Evolutionary conservation across 495 filamentous ascomycete genomes (phyloP).

Genomic region (Penicillium nucicola): DNA sequence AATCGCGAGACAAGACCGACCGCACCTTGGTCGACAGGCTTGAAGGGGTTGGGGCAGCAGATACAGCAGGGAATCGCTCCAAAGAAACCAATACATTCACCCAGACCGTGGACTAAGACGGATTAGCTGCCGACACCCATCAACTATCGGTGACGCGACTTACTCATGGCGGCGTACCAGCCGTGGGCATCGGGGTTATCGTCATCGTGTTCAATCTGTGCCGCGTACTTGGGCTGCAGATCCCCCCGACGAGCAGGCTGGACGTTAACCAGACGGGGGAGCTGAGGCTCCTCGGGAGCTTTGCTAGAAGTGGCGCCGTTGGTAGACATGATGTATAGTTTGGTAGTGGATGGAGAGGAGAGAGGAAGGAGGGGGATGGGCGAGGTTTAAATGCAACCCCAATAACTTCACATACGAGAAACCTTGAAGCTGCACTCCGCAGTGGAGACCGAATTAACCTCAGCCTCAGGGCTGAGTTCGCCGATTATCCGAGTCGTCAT

Average conservation of each 20-base stretch:
- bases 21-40: conserved; percentile 86
- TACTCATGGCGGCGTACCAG: conserved; percentile 91
- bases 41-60: conserved; percentile 94
- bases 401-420: not conserved
- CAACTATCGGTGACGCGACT: conserved; percentile 17
- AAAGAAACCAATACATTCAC: conserved; percentile 70
- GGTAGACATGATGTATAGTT: conserved; percentile 23
- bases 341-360: not conserved
- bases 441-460: not conserved
- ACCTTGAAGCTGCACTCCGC: not conserved
- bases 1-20: conserved; percentile 95
- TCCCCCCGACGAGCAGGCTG: conserved; percentile 79
- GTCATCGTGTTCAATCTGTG: conserved; percentile 61
- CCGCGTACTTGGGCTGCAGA: conserved; percentile 85
- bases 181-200: conserved; percentile 70
- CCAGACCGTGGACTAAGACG: conserved; percentile 67
- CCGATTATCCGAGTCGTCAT: no score
- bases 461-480: no score
- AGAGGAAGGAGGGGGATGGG: not conserved
- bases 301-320: conserved; percentile 38
- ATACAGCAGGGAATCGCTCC: conserved; percentile 93
- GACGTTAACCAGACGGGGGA: conserved; percentile 60
- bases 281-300: conserved; percentile 27
- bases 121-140: not conserved
- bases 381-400: conserved; percentile 7